A percentile compares a stretch with the other conserved stretches of the same genome.
Evolutionary conservation across 2,329 filamentous ascomycete genomes (phyloP).

Genomic region (Myriosclerotinia duriaeana): DNA sequence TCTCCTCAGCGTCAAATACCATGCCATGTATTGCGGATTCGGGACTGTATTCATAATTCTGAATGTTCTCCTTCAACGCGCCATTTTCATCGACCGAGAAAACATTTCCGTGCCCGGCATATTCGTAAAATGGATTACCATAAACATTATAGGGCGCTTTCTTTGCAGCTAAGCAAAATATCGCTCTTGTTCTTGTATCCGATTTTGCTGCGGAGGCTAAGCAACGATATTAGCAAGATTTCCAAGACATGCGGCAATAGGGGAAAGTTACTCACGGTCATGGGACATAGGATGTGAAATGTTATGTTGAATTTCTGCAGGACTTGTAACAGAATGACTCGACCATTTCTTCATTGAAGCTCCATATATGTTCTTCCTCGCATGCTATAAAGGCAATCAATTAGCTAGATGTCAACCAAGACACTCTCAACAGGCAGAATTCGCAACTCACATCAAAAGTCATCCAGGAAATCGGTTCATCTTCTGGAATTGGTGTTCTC

Average conservation of each 20-base stretch:
- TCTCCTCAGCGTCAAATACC: constrained; percentile 73
- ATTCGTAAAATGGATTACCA: constrained; percentile 85
- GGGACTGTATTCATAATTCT: constrained; percentile 71
- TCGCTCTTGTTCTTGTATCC: constrained; percentile 80
- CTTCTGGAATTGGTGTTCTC: constrained; percentile 74
- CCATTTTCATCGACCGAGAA: constrained; percentile 61
- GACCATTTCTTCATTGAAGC: constrained; percentile 94
- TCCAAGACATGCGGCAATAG: neutral
- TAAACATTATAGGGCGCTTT: constrained; percentile 80
- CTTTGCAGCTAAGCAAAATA: constrained; percentile 79
- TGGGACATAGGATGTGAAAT: constrained; percentile 17
- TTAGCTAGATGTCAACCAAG: neutral
- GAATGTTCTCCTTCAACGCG: constrained; percentile 61
- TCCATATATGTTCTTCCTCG: constrained; percentile 81
- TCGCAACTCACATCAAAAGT: constrained; percentile 70
- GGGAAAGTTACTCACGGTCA: constrained; percentile 56
- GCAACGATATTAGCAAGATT: constrained; percentile 24
- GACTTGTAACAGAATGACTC: constrained; percentile 73
- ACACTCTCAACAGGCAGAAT: constrained; percentile 28
- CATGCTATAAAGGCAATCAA: constrained; percentile 55
- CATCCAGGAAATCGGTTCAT: constrained; percentile 94
- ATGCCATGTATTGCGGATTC: constrained; percentile 76
- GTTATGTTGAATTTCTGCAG: constrained; percentile 69
- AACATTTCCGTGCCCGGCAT: constrained; percentile 79
- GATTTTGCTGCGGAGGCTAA: constrained; percentile 62